These are phyloP conservation scores for Pisolithus thermaeus DNA, from an alignment of 1,284 basidiomycete genomes.

Conservation along the genomic window DNA sequence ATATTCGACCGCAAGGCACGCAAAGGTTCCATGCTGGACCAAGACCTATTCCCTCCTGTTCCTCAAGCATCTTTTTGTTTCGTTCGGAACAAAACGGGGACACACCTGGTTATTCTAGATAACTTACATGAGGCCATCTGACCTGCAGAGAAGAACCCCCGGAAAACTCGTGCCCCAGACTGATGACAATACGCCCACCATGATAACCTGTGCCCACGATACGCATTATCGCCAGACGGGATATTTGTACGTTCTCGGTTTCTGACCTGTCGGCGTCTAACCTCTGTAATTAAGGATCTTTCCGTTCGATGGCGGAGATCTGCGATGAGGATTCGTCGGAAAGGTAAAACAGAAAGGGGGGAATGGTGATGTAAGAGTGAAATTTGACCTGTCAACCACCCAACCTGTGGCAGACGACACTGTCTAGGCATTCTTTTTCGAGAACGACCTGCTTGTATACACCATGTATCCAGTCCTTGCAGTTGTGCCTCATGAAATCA, in stretches of 20 bases:
- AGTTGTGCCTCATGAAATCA: too few relatives aligned
- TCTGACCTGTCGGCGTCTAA: conserved; percentile 11
- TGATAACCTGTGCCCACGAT: conserved; percentile 19
- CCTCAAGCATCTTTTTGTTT: background rate
- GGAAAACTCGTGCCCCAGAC: conserved; percentile 15
- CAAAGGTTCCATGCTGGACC: background rate
- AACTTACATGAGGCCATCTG: conserved; percentile 19
- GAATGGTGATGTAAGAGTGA: conserved; percentile 18
- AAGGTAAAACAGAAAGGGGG: conserved; percentile 8
- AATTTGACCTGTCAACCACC: conserved; percentile 4
- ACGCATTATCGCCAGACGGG: conserved; percentile 27
- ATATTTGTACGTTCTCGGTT: conserved; percentile 13
- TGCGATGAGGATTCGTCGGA: conserved; percentile 11
- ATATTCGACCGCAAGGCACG: background rate
- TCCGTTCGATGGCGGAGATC: conserved; percentile 18
- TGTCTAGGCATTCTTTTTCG: background rate
- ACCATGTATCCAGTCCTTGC: background rate
- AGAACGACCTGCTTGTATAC: background rate
- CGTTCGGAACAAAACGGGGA: conserved; percentile 1
- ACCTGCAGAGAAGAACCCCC: conserved; percentile 7
- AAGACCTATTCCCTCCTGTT: background rate
- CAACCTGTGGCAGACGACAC: background rate
- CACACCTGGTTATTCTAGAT: background rate
- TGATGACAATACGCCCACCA: conserved; percentile 12
- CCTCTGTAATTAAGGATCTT: conserved; percentile 14